Evolutionary conservation across 345 rosid species (phyloP), one percentile per base, ranked within the genome.

Genomic region (Brassica juncea): DNA sequence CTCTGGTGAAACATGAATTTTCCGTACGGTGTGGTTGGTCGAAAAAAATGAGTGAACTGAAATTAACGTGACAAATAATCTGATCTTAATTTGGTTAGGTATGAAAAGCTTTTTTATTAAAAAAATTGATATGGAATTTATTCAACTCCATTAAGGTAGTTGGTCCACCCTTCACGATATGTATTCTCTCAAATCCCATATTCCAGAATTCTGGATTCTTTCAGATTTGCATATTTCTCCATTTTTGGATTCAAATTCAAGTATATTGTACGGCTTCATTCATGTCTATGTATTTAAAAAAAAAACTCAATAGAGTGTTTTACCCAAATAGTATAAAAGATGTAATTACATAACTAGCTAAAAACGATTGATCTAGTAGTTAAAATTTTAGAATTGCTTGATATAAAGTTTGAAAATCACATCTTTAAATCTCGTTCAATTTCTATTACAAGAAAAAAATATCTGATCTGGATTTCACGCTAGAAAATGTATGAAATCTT

Each of bases 21-120:
- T 59, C 31, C 47, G 67, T 75, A 57, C 59, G 73, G 44, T 15
- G 15, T 67, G 44, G 47, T 68, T 66, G 34, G 68, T 42, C 67
- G 49, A 59, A 4, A 60, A 60, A 54, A 75, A 68, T 16, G 73
- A 76, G 74, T 76, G 73, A 68, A 76, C 68, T 61, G 32, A 68
- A 68, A 58, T 68, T 8, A 68, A 57, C 25, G 32, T 44, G 12
- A 68, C 31, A 44, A 68, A 42, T 67, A 68, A 76, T 39, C 60
- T 28, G 47, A 42, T 76, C 7, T 59, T 59, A 5, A 59, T 57
- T 76, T 68, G 52, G 34, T 60, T 75, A 27, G 67, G 67, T 75
- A 27, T 57, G 73, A 57, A 27, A 37, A n/a, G 14, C 6, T n/a
- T 28, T 28, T 32, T 32, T 11, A 2, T 44, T 10, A 11, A 37